A percentile compares a stretch with the other conserved stretches of the same genome.
phyloP scores from a whole-genome alignment of 345 rosid genomes.

The Salix purpurea region DNA sequence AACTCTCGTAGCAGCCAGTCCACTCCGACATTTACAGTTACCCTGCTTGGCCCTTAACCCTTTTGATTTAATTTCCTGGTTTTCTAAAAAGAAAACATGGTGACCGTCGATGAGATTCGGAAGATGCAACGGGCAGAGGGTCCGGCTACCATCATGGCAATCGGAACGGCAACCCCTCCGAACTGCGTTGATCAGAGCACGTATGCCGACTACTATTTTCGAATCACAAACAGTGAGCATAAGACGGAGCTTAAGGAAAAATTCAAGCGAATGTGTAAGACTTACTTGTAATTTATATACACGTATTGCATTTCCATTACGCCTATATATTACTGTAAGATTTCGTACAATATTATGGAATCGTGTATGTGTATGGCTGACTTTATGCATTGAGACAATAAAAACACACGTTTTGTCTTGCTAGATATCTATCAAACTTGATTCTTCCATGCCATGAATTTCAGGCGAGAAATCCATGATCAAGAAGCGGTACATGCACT shows the following conservation, averaged over 20 bases:
- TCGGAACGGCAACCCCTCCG: conserved; percentile 48
- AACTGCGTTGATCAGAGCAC: conserved; percentile 40
- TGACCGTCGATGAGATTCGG: conserved; percentile 39
- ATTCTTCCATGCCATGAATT: not conserved
- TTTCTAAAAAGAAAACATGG: conserved; percentile 17
- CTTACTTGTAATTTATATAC: not conserved
- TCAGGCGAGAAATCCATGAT: conserved; percentile 74
- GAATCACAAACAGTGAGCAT: conserved; percentile 53
- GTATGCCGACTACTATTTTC: conserved; percentile 50
- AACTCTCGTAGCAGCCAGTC: not conserved
- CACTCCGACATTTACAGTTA: not conserved
- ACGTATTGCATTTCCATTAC: not conserved
- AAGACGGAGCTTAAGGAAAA: conserved; percentile 47
- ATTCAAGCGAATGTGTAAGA: conserved; percentile 61
- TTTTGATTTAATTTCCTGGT: not conserved
- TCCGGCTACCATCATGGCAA: conserved; percentile 49
- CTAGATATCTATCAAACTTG: too few species aligned
- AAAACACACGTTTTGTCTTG: too few species aligned
- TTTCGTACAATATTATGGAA: not conserved
- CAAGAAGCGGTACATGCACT: conserved; percentile 58
- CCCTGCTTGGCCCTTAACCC: not conserved
- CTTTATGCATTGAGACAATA: too few species aligned
- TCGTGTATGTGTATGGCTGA: too few species aligned
- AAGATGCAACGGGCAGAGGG: conserved; percentile 44
- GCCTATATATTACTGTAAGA: not conserved